Conservation (phyloP, 176 grass and related monocot genomes). For the bread wheat (Triticum aestivum) region DNA sequence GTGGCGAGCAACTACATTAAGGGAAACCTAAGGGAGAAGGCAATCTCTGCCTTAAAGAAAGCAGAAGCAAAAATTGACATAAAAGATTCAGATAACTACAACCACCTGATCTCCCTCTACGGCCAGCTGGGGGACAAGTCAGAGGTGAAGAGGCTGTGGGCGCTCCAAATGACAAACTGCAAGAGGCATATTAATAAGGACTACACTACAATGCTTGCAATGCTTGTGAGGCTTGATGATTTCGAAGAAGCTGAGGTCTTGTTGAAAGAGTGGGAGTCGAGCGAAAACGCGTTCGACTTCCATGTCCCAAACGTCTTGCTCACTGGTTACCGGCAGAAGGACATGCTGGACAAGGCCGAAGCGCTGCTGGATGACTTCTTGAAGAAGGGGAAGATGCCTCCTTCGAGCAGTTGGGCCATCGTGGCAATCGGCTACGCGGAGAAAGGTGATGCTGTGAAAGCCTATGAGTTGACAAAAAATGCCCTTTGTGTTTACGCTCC, state of each 20-base stretch:
- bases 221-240: constrained; percentile 61
- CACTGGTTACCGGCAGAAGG: constrained; percentile 55
- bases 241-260: constrained; percentile 68
- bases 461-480: constrained; percentile 67
- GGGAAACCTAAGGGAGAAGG: constrained; percentile 46
- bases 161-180: constrained; percentile 63
- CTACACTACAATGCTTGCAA: constrained; percentile 65
- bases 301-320: constrained; percentile 70
- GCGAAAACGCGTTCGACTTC: constrained; percentile 55
- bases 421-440: constrained; percentile 64
- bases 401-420: constrained; percentile 66
- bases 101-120: constrained; percentile 70
- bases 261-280: constrained; percentile 80
- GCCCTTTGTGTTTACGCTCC: constrained; percentile 54
- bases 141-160: constrained; percentile 66
- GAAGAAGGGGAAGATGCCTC: constrained; percentile 61
- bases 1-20: constrained; percentile 77
- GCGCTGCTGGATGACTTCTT: constrained; percentile 45
- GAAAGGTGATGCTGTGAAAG: constrained; percentile 52
- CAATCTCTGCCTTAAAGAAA: constrained; percentile 67
- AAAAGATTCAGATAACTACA: constrained; percentile 45
- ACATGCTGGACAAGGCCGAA: constrained; percentile 66
- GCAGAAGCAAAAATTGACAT: constrained; percentile 62
- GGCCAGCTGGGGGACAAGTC: constrained; percentile 60
- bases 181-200: constrained; percentile 66